Percentiles rank a stretch among this genome's conserved stretches.
Evolutionary conservation across 176 grass and related monocot species (phyloP).

Genomic region (Aegilops umbellulata): DNA sequence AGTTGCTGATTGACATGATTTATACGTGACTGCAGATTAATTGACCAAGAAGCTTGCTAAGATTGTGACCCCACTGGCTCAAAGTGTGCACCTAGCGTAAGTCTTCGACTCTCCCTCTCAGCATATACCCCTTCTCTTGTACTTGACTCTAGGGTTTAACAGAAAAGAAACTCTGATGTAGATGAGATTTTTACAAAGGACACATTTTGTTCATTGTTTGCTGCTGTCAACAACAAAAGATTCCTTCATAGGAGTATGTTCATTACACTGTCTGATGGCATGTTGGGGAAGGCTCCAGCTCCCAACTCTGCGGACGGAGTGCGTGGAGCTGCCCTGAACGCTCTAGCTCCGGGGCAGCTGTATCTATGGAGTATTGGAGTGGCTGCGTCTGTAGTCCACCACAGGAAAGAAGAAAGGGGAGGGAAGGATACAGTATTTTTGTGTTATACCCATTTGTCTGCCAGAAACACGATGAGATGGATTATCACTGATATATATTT

Average conservation of each 20-base stretch:
- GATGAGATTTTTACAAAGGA: no score
- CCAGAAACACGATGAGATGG: neutral
- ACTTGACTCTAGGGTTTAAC: neutral
- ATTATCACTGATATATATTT: constrained; percentile 4
- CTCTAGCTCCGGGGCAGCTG: no score
- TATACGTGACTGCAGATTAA: neutral
- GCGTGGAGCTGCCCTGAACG: no score
- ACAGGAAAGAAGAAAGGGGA: no score
- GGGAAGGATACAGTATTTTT: neutral
- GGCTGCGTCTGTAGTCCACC: no score
- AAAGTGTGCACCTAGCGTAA: neutral
- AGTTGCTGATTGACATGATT: neutral
- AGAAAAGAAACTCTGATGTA: neutral
- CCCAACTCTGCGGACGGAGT: no score
- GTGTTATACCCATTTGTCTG: neutral
- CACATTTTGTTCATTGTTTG: no score
- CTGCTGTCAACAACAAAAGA: no score
- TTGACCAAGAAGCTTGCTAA: neutral
- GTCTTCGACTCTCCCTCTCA: neutral
- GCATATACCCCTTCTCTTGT: neutral
- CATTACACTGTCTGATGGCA: no score
- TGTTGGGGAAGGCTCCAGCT: no score
- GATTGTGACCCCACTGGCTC: neutral
- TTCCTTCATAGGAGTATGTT: no score
- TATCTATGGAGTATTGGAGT: no score